Conservation (phyloP, 1,139 yeast genomes). For the Zhuliangozyma blackwelliae region DNA sequence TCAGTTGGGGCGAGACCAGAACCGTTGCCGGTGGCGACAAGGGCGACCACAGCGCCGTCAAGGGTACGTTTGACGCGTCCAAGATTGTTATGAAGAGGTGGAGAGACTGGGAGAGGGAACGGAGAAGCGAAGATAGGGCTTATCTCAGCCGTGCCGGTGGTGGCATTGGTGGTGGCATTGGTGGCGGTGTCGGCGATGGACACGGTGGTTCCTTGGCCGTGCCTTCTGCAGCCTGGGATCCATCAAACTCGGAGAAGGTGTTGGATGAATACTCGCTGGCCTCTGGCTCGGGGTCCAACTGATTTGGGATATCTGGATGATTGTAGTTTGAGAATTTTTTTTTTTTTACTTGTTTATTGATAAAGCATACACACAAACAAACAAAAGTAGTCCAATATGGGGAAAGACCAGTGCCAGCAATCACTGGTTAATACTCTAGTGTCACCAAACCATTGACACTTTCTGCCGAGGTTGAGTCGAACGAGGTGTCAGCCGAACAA, state of each 20-base stretch:
- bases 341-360: too few species aligned
- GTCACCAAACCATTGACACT: too few species aligned
- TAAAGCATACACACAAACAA: too few species aligned
- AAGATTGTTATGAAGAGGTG: conserved; percentile 87
- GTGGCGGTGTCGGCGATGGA: too few species aligned
- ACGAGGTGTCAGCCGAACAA: too few species aligned
- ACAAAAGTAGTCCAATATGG: too few species aligned
- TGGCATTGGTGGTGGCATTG: conserved; percentile 17
- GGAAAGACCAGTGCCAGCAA: too few species aligned
- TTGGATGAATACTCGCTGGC: conserved; percentile 26
- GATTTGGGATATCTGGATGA: too few species aligned
- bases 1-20: conserved; percentile 98
- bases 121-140: conserved; percentile 28
- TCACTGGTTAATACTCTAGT: too few species aligned
- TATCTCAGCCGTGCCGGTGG: conserved; percentile 35
- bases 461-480: too few species aligned
- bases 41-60: conserved; percentile 62
- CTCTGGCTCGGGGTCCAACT: conserved; percentile 12
- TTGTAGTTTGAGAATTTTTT: too few species aligned
- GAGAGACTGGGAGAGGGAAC: conserved; percentile 86
- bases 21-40: conserved; percentile 69
- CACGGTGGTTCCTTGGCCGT: conserved; percentile 21
- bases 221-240: conserved; percentile 49
- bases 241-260: conserved; percentile 28
- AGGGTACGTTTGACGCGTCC: conserved; percentile 86